Evolutionary conservation across 2,329 filamentous ascomycete genomes (phyloP).

Genomic region (Fusarium cyanostomum): DNA sequence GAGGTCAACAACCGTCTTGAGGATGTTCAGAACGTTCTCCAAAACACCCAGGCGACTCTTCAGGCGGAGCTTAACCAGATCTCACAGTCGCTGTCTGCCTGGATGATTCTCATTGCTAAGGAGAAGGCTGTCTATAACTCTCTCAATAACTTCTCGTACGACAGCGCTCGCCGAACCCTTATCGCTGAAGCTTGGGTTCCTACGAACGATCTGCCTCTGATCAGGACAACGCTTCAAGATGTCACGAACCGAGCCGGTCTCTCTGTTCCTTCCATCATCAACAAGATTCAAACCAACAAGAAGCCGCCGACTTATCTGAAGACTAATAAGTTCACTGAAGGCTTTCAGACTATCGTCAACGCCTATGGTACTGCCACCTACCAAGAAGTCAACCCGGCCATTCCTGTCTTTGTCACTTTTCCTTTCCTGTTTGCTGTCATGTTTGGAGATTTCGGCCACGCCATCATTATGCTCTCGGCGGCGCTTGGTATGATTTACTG

Average conservation of each 20-base stretch:
- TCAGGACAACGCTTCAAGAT: constrained; percentile 93
- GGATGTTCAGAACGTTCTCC: constrained; percentile 90
- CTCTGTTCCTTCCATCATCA: constrained; percentile 98
- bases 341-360: constrained; percentile 98
- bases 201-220: constrained; percentile 86
- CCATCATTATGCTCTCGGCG: constrained; percentile 84
- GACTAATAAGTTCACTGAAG: constrained; percentile 98
- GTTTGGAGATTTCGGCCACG: constrained; percentile 98
- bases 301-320: constrained; percentile 97
- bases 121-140: constrained; percentile 98
- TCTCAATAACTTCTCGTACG: constrained; percentile 95
- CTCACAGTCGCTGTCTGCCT: constrained; percentile 88
- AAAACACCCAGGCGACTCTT: constrained; percentile 93
- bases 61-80: constrained; percentile 95
- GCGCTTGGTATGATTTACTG: constrained; percentile 95
- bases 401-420: constrained; percentile 96
- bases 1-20: constrained; percentile 94
- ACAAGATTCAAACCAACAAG: constrained; percentile 96
- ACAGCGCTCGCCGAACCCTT: constrained; percentile 91
- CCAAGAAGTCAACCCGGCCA: constrained; percentile 93
- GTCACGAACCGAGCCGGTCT: constrained; percentile 95
- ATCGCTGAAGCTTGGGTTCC: constrained; percentile 99
- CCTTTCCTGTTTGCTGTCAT: constrained; percentile 99
- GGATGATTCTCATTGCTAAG: constrained; percentile 98
- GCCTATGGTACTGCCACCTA: constrained; percentile 98